Percentiles rank a stretch among this genome's conserved stretches.
Evolutionary conservation across 2,329 filamentous ascomycete species (phyloP).

Genomic region (Chlorencoelia australis): DNA sequence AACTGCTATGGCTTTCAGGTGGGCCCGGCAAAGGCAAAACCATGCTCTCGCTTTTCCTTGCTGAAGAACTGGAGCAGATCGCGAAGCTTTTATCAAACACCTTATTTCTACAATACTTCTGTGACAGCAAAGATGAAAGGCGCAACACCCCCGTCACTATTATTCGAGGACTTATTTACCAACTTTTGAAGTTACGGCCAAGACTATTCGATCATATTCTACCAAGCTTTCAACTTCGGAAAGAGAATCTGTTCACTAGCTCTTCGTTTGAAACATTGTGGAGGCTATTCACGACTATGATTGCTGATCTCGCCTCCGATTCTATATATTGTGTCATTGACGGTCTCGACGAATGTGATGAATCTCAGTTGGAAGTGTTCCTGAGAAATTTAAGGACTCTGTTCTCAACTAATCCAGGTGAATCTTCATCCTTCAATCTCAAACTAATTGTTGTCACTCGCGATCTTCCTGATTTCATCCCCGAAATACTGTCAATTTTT

Average conservation of each 20-base stretch:
- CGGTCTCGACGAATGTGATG: background rate
- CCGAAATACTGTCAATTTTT: slow-evolving; percentile 7
- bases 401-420: slow-evolving; percentile 8
- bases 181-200: slow-evolving; percentile 25
- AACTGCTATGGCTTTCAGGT: slow-evolving; percentile 29
- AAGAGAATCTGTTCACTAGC: slow-evolving; percentile 4
- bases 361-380: background rate
- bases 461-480: slow-evolving; percentile 13
- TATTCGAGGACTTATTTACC: slow-evolving; percentile 34
- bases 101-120: slow-evolving; percentile 31
- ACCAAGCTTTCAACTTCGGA: background rate
- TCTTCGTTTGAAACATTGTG: background rate
- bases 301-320: background rate
- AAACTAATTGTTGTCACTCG: slow-evolving; percentile 20
- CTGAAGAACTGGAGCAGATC: slow-evolving; percentile 10
- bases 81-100: slow-evolving; percentile 8
- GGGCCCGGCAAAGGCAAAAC: slow-evolving; percentile 31
- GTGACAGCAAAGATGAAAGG: slow-evolving; percentile 30
- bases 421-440: slow-evolving; percentile 9
- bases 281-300: background rate
- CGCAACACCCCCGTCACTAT: slow-evolving; percentile 33
- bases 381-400: background rate
- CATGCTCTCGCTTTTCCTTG: slow-evolving; percentile 24
- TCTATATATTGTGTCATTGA: background rate
- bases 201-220: slow-evolving; percentile 6